Evolutionary conservation across 75 land plant genomes (phyloP).

Genomic region (Pinus taeda): DNA sequence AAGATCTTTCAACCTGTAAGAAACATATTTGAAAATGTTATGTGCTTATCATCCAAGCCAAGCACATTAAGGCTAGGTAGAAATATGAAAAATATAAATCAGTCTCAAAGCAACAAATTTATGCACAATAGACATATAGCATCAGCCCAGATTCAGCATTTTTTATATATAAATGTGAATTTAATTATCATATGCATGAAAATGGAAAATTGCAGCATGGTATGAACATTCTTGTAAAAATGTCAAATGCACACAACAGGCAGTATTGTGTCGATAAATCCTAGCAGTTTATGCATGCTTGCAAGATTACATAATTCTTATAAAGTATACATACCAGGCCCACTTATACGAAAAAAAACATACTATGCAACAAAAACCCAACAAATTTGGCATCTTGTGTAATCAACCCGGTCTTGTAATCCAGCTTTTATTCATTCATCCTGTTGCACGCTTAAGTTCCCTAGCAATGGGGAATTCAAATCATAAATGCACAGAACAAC

Average conservation of each 20-base stretch:
- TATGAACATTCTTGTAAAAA: not conserved
- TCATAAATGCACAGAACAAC: no score
- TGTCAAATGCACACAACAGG: not conserved
- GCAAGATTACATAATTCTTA: not conserved
- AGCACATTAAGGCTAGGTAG: not conserved
- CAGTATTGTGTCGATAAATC: not conserved
- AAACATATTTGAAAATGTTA: not conserved
- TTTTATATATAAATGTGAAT: not conserved
- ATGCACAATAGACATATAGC: not conserved
- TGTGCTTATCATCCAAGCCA: not conserved
- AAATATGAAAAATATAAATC: not conserved
- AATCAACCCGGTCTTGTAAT: no score
- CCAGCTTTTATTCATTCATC: no score
- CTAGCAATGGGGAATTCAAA: no score
- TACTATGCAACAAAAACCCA: no score
- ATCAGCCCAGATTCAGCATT: not conserved
- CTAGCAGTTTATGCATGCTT: not conserved
- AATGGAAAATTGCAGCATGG: not conserved
- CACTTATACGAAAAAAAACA: no score
- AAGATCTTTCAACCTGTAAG: slow-evolving; percentile 65
- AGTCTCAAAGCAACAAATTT: not conserved
- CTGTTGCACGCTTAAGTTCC: no score
- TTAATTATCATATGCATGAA: not conserved
- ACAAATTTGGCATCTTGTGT: no score
- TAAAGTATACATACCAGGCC: no score